Percentiles rank a stretch among this genome's conserved stretches.
phyloP scores from a whole-genome alignment of 257 asterid genomes.

The Penstemon davidsonii region DNA sequence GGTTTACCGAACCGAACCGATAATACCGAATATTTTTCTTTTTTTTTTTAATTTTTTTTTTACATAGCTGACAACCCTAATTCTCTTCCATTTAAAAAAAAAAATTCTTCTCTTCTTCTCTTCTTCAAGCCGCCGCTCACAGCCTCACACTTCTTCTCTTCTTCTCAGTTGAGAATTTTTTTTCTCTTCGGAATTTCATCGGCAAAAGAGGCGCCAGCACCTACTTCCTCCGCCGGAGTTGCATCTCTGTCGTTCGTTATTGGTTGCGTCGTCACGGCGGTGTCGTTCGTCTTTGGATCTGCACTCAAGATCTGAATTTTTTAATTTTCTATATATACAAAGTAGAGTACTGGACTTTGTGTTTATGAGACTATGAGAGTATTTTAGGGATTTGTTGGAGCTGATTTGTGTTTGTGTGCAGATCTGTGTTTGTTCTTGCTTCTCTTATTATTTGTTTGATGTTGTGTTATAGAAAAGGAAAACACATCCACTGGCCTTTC shows the following conservation, averaged over 20 bases:
- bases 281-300: conserved; percentile 49
- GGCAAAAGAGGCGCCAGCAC: conserved; percentile 57
- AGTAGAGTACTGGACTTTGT: conserved; percentile 15
- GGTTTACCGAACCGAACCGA: too few relatives aligned
- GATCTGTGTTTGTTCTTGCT: conserved; percentile 19
- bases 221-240: conserved; percentile 46
- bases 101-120: too few relatives aligned
- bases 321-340: neutral
- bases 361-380: conserved; percentile 13
- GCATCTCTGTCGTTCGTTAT: conserved; percentile 43
- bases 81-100: too few relatives aligned
- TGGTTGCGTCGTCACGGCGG: conserved; percentile 37
- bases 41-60: too few relatives aligned
- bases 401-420: conserved; percentile 29
- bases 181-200: conserved; percentile 38
- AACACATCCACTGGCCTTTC: too few relatives aligned
- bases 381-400: conserved; percentile 22
- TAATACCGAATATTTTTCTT: too few relatives aligned
- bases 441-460: neutral
- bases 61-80: too few relatives aligned
- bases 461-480: conserved; percentile 8
- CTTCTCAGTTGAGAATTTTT: conserved; percentile 23
- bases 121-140: too few relatives aligned
- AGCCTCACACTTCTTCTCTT: too few relatives aligned
- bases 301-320: conserved; percentile 50